Evolutionary conservation across 495 filamentous ascomycete species (phyloP).

Genomic region (Cercophora scortea): DNA sequence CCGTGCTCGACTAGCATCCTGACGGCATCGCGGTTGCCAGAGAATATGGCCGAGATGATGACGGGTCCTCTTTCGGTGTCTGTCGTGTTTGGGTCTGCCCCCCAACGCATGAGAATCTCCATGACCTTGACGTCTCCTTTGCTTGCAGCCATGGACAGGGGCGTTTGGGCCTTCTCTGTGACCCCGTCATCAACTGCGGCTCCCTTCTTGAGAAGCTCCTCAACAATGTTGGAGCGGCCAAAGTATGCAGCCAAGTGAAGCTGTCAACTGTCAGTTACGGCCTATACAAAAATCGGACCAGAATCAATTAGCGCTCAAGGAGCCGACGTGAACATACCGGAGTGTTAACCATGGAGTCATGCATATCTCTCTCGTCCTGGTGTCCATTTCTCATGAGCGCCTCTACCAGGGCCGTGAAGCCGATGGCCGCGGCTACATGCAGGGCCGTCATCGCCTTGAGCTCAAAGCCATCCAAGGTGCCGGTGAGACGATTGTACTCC

Average conservation of each 20-base stretch:
- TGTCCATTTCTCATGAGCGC: neutral
- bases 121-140: constrained; percentile 3
- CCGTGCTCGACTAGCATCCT: neutral
- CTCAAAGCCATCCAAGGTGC: neutral
- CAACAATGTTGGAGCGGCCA: constrained; percentile 25
- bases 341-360: neutral
- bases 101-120: neutral
- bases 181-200: constrained; percentile 24
- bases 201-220: constrained; percentile 22
- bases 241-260: constrained; percentile 27
- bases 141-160: constrained; percentile 28
- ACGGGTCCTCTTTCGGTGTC: neutral
- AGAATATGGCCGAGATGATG: neutral
- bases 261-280: neutral
- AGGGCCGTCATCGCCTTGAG: neutral
- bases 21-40: neutral
- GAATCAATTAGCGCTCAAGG: too few species aligned
- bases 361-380: neutral
- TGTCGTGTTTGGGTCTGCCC: neutral
- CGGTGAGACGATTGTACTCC: too few species aligned
- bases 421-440: neutral
- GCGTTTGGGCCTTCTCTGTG: constrained; percentile 19
- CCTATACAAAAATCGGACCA: too few species aligned
- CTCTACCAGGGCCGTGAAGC: neutral
- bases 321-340: neutral